A percentile compares a stretch with the other conserved stretches of the same genome.
phyloP scores from a whole-genome alignment of 2,329 filamentous ascomycete species.

The Chrysosporium keratinophilum region DNA sequence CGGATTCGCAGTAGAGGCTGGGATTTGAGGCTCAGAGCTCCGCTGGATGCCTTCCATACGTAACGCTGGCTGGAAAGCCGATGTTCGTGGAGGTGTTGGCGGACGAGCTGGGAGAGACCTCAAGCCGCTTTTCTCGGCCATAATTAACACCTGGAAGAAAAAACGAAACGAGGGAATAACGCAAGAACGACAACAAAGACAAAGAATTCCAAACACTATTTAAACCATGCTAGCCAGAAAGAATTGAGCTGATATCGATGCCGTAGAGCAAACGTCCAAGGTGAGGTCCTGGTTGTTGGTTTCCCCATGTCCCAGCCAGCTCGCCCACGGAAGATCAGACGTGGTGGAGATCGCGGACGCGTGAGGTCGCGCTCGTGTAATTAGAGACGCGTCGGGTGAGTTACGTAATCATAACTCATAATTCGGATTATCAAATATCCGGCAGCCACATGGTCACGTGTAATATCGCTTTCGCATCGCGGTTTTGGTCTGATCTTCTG shows the following conservation, averaged over 20 bases:
- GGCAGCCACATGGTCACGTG: too few relatives aligned
- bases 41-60: slow-evolving; percentile 13
- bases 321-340: neutral
- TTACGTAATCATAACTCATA: too few relatives aligned
- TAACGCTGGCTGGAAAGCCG: slow-evolving; percentile 22
- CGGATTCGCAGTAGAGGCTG: slow-evolving; percentile 17
- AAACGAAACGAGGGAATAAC: neutral
- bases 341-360: neutral
- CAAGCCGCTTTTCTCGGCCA: slow-evolving; percentile 36
- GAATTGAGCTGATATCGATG: neutral
- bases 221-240: neutral
- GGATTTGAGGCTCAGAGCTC: neutral
- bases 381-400: too few relatives aligned
- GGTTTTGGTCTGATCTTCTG: too few relatives aligned
- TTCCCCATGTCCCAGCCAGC: too few relatives aligned
- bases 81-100: slow-evolving; percentile 45
- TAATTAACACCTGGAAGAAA: slow-evolving; percentile 19
- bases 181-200: neutral
- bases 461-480: too few relatives aligned
- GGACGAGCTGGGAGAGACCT: slow-evolving; percentile 41
- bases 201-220: slow-evolving; percentile 1
- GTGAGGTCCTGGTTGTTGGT: neutral
- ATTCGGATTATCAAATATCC: too few relatives aligned
- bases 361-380: neutral
- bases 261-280: neutral